phyloP scores from a whole-genome alignment of 345 rosid species.

The Alliaria petiolata region DNA sequence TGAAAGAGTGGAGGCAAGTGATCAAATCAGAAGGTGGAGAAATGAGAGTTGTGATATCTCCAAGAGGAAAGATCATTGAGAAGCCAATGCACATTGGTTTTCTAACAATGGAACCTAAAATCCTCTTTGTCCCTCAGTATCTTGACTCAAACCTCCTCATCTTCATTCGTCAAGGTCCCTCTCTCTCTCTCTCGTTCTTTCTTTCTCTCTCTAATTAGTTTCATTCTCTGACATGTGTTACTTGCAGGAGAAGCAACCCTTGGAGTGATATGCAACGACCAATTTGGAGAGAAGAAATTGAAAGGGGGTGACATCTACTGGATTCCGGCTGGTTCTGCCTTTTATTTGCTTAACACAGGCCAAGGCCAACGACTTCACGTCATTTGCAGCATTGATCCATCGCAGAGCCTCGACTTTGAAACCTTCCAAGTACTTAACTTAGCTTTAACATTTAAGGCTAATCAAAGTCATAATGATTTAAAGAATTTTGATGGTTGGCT shows the following conservation, averaged over 20 bases:
- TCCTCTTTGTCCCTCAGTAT: constrained; percentile 82
- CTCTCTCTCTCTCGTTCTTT: background rate
- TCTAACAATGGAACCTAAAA: constrained; percentile 78
- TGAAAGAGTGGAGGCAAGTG: constrained; percentile 53
- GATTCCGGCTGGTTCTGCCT: constrained; percentile 72
- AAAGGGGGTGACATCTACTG: constrained; percentile 60
- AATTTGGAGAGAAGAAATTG: constrained; percentile 49
- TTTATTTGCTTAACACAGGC: constrained; percentile 65
- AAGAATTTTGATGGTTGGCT: background rate
- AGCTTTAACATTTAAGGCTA: background rate
- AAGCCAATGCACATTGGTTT: constrained; percentile 73
- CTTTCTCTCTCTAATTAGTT: background rate
- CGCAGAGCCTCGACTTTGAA: constrained; percentile 62
- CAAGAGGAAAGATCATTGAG: constrained; percentile 42
- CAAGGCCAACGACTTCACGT: constrained; percentile 64
- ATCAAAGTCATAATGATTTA: background rate
- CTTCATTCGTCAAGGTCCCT: constrained; percentile 60
- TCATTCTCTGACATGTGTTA: background rate
- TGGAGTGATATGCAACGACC: constrained; percentile 54
- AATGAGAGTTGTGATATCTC: constrained; percentile 52
- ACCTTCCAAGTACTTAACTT: constrained; percentile 54
- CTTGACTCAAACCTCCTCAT: constrained; percentile 67
- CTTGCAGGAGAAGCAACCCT: constrained; percentile 77
- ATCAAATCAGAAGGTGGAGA: constrained; percentile 76
- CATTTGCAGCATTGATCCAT: constrained; percentile 63